phyloP scores from a whole-genome alignment of 345 rosid genomes.

The Boechera stricta region DNA sequence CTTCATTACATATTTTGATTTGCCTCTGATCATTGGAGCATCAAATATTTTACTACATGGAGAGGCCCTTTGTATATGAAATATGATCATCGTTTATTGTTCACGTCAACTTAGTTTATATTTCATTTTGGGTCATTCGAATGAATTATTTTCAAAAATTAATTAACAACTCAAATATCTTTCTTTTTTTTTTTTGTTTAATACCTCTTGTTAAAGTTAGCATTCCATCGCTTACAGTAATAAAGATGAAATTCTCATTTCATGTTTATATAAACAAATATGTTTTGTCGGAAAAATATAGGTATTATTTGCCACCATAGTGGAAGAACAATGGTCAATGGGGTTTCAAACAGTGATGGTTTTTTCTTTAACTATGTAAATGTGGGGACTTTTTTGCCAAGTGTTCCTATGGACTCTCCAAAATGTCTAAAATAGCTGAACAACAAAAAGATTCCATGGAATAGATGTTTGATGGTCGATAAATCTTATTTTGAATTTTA shows the following conservation, averaged over 20 bases:
- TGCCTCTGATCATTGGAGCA: slow-evolving; percentile 18
- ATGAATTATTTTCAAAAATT: not conserved
- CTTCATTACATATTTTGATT: slow-evolving; percentile 2
- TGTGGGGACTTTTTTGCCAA: not conserved
- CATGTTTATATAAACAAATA: not conserved
- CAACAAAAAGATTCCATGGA: not conserved
- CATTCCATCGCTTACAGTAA: not conserved
- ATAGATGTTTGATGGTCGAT: not conserved
- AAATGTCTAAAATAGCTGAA: slow-evolving; percentile 3
- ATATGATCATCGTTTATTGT: not conserved
- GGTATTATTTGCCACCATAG: slow-evolving; percentile 14
- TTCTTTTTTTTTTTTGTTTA: not conserved
- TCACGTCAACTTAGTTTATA: not conserved
- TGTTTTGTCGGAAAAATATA: slow-evolving; percentile 17
- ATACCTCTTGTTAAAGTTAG: not conserved
- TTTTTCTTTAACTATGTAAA: not conserved
- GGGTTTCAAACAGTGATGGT: slow-evolving; percentile 17
- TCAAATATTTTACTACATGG: not conserved
- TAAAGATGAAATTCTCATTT: not conserved
- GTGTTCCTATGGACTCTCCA: not conserved
- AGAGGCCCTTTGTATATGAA: not conserved
- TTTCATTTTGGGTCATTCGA: not conserved
- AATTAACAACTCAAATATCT: not conserved
- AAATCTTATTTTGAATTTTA: not conserved
- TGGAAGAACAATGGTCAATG: slow-evolving; percentile 18